Percentiles rank a stretch among this genome's conserved stretches.
phyloP scores from a whole-genome alignment of 2,329 filamentous ascomycete genomes.

The Colletotrichum navitas region DNA sequence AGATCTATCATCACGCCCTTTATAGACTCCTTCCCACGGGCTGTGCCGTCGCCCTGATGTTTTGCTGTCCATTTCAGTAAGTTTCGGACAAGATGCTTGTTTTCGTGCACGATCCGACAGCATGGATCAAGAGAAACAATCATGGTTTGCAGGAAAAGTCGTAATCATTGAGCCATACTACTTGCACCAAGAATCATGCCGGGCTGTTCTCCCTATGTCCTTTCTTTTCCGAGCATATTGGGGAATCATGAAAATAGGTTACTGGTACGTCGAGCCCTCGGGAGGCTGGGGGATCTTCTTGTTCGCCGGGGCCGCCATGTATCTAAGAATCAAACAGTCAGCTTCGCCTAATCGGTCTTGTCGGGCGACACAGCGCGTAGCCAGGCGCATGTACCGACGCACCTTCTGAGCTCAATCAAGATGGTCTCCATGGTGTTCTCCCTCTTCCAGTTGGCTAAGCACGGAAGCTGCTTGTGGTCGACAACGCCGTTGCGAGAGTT shows the following conservation, averaged over 20 bases:
- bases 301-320: slow-evolving; percentile 91
- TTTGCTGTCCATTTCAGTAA: background rate
- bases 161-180: slow-evolving; percentile 40
- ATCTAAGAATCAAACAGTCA: slow-evolving; percentile 65
- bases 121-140: background rate
- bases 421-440: slow-evolving; percentile 97
- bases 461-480: slow-evolving; percentile 85
- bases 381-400: slow-evolving; percentile 45
- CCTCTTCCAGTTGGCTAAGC: slow-evolving; percentile 89
- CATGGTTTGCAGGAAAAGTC: slow-evolving; percentile 18
- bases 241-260: slow-evolving; percentile 34
- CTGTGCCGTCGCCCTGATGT: background rate
- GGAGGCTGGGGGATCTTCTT: slow-evolving; percentile 96
- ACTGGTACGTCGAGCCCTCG: slow-evolving; percentile 75
- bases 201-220: slow-evolving; percentile 12
- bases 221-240: slow-evolving; percentile 26
- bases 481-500: slow-evolving; percentile 84
- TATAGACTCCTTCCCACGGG: background rate
- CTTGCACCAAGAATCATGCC: slow-evolving; percentile 26
- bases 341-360: background rate
- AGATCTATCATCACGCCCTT: background rate
- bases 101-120: background rate
- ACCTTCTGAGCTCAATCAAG: slow-evolving; percentile 87
- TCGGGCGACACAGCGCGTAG: background rate
- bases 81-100: background rate